phyloP scores from a whole-genome alignment of 2,329 filamentous ascomycete species.

The Aureobasidium sp. region DNA sequence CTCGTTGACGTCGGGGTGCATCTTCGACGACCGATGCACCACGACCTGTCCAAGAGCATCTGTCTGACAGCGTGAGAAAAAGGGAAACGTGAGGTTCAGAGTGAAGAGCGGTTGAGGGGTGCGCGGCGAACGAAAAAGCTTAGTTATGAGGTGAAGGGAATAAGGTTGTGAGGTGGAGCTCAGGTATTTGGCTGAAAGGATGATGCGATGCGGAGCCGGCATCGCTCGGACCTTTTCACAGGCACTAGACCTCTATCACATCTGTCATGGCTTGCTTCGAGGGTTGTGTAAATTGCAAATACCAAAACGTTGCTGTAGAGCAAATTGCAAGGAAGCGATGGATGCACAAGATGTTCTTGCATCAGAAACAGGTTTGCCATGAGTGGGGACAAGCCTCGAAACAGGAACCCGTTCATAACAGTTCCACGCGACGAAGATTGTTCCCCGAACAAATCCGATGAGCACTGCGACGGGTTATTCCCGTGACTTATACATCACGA shows the following conservation, averaged over 20 bases:
- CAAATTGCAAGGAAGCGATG: background rate
- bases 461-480: background rate
- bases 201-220: slow-evolving; percentile 3
- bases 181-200: background rate
- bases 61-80: background rate
- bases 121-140: background rate
- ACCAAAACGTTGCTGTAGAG: too few species aligned
- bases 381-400: background rate
- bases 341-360: background rate
- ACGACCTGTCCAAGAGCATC: background rate
- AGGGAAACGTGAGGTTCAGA: background rate
- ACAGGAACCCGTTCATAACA: background rate
- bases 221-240: background rate
- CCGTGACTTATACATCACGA: background rate
- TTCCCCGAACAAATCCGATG: background rate
- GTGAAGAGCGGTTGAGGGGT: background rate
- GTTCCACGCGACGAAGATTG: background rate
- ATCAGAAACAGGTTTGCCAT: background rate
- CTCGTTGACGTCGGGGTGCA: slow-evolving; percentile 10
- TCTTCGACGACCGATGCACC: slow-evolving; percentile 4
- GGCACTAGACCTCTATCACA: background rate
- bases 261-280: background rate
- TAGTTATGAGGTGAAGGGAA: background rate
- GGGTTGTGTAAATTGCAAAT: background rate
- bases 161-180: slow-evolving; percentile 3